Percentiles rank a stretch among this genome's conserved stretches.
phyloP scores from a whole-genome alignment of 2,329 filamentous ascomycete genomes.

The Hyphodiscus sp. region DNA sequence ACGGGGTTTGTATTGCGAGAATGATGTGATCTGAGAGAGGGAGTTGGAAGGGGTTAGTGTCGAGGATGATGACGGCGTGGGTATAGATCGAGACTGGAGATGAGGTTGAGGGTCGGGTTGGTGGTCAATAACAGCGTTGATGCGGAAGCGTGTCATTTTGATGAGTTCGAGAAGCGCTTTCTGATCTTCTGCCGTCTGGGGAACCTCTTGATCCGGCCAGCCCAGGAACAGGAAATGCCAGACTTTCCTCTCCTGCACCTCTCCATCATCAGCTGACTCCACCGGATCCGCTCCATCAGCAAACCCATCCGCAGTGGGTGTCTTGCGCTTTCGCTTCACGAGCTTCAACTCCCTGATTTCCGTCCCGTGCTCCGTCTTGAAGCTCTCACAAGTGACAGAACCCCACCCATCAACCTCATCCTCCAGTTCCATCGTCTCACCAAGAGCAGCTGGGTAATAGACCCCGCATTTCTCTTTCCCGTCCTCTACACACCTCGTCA shows the following conservation, averaged over 20 bases:
- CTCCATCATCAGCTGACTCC: not conserved
- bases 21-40: not conserved
- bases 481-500: constrained; percentile 10
- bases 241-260: constrained; percentile 6
- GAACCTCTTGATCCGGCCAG: constrained; percentile 17
- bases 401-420: constrained; percentile 9
- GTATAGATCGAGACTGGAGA: not conserved
- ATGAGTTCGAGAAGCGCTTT: constrained; percentile 9
- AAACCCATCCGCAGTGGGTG: not conserved
- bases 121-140: not conserved
- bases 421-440: constrained; percentile 7
- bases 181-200: constrained; percentile 9
- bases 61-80: not conserved
- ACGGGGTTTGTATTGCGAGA: not conserved
- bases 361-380: constrained; percentile 1
- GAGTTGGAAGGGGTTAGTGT: not conserved
- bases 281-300: not conserved
- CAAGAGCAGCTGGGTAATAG: constrained; percentile 9
- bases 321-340: not conserved
- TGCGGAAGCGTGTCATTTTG: constrained; percentile 3
- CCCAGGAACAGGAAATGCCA: constrained; percentile 14
- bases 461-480: constrained; percentile 14
- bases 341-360: constrained; percentile 10
- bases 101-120: not conserved
- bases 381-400: constrained; percentile 6